Conservation (phyloP, 2,329 filamentous ascomycete species). For the Penicillium sumatraense region DNA sequence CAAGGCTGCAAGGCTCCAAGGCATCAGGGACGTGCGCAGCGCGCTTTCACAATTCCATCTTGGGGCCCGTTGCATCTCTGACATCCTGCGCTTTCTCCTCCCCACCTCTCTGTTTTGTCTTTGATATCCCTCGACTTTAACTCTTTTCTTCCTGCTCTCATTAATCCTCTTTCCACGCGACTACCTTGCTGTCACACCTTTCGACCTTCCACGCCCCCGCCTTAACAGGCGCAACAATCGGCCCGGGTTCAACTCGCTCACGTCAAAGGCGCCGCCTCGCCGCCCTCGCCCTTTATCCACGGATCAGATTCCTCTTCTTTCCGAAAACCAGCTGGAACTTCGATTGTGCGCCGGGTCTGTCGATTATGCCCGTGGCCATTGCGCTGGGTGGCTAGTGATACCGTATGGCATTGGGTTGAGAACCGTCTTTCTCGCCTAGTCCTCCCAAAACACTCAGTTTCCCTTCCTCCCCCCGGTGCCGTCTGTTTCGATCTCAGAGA, state of each 20-base stretch:
- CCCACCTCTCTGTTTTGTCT: background rate
- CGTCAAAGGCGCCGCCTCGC: background rate
- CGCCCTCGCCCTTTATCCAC: background rate
- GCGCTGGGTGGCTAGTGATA: slow-evolving; percentile 24
- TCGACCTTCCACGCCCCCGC: background rate
- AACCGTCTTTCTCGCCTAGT: slow-evolving; percentile 17
- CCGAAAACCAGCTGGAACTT: slow-evolving; percentile 1
- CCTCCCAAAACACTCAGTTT: slow-evolving; percentile 21
- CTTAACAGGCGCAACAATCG: slow-evolving; percentile 1
- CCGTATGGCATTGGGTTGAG: slow-evolving; percentile 35
- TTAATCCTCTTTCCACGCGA: background rate
- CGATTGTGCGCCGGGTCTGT: slow-evolving; percentile 15
- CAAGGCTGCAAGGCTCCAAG: slow-evolving; percentile 23
- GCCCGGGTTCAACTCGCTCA: background rate
- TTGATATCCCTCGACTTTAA: background rate
- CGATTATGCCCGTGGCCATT: slow-evolving; percentile 30
- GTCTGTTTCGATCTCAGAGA: slow-evolving; percentile 21
- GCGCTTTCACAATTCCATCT: slow-evolving; percentile 22
- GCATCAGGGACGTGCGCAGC: slow-evolving; percentile 21
- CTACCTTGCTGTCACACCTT: background rate
- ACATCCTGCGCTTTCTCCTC: background rate
- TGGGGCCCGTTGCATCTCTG: slow-evolving; percentile 9
- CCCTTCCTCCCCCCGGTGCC: slow-evolving; percentile 30
- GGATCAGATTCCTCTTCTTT: background rate
- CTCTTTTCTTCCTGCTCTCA: background rate